phyloP scores from a whole-genome alignment of 441 rosid species.

The Arabidopsis hybrid region DNA sequence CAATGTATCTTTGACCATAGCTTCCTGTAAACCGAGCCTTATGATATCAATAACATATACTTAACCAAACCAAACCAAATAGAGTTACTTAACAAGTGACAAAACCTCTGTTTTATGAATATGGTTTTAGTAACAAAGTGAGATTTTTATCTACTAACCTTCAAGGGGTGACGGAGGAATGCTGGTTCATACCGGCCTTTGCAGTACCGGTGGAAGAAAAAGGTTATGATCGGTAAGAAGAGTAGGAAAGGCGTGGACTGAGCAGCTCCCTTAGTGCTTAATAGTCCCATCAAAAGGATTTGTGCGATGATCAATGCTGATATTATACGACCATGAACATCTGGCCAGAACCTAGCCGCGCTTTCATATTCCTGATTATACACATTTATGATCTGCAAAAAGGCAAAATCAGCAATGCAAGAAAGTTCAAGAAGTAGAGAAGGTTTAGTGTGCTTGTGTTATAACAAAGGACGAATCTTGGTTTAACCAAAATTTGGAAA shows the following conservation, averaged over 20 bases:
- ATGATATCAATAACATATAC: not conserved
- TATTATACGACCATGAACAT: constrained; percentile 81
- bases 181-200: constrained; percentile 90
- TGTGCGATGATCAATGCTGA: constrained; percentile 79
- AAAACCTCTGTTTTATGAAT: not conserved
- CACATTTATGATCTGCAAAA: constrained; percentile 85
- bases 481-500: not conserved
- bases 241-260: constrained; percentile 80
- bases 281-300: constrained; percentile 74
- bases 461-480: not conserved
- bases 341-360: constrained; percentile 94
- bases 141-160: constrained; percentile 51
- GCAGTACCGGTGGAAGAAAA: constrained; percentile 74
- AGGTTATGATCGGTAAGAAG: constrained; percentile 76
- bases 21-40: constrained; percentile 67
- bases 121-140: not conserved
- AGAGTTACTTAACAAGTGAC: not conserved
- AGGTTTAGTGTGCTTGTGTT: not conserved
- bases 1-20: constrained; percentile 91
- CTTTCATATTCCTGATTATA: constrained; percentile 94
- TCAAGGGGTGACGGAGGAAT: constrained; percentile 70
- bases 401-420: not conserved
- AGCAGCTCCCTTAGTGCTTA: constrained; percentile 73
- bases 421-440: constrained; percentile 7
- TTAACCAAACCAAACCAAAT: constrained; percentile 5